Percentiles rank a stretch among this genome's conserved stretches.
Evolutionary conservation across 208 protist species (phyloP).

Genomic region (Blastocrithidia nonstop): DNA sequence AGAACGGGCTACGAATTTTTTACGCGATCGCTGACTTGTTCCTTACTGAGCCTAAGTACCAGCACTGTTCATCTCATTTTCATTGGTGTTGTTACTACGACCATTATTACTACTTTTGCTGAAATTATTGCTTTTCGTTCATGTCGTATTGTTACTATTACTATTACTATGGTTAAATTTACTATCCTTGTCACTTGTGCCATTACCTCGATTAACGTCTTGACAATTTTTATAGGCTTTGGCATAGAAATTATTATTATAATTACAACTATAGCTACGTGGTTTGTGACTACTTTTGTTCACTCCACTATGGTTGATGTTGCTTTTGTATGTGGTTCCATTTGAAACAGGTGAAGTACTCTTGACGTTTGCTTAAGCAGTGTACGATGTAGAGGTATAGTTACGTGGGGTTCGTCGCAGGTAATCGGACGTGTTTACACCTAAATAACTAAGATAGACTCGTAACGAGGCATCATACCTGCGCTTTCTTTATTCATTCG

Average conservation of each 20-base stretch:
- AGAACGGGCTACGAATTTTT: no score
- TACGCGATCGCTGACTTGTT: not conserved
- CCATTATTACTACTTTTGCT: not conserved
- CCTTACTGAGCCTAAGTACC: conserved; percentile 9
- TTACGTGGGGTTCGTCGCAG: no score
- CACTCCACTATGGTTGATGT: conserved; percentile 1
- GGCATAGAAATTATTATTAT: not conserved
- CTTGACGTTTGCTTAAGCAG: no score
- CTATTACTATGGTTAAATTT: no score
- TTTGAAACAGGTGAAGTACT: conserved; percentile 1
- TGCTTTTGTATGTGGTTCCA: conserved; percentile 1
- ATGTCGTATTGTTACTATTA: no score
- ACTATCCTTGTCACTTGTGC: not conserved
- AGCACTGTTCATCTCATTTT: not conserved
- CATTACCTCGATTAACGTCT: not conserved
- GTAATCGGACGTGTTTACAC: no score
- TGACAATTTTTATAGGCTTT: no score
- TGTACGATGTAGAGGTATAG: no score
- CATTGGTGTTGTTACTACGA: not conserved
- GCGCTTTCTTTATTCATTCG: conserved; percentile 80
- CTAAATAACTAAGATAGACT: no score
- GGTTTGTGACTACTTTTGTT: conserved; percentile 9
- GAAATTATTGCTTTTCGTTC: no score
- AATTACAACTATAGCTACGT: conserved; percentile 5
- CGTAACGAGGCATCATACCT: conserved; percentile 92